Conservation (phyloP, 75 land plant species). For the Adiantum capillusveneris region DNA sequence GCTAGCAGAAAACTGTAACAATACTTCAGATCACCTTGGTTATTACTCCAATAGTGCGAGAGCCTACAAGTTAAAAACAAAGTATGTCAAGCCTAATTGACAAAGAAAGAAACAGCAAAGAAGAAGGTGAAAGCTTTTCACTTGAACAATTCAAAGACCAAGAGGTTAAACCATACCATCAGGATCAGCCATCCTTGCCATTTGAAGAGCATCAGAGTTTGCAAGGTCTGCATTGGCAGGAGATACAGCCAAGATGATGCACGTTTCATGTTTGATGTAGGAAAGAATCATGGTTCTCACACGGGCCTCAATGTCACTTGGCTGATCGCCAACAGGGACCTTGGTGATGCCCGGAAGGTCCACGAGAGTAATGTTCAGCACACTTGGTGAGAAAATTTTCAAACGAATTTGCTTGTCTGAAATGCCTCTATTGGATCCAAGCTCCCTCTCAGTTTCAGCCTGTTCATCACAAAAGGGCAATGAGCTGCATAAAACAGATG, state of each 20-base stretch:
- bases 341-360: slow-evolving; percentile 91
- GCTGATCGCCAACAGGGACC: slow-evolving; percentile 89
- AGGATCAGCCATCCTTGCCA: slow-evolving; percentile 91
- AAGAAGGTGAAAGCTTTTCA: not conserved
- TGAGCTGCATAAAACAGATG: not conserved
- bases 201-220: slow-evolving; percentile 95
- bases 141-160: slow-evolving; percentile 3
- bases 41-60: slow-evolving; percentile 88
- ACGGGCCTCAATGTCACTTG: slow-evolving; percentile 81
- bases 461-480: slow-evolving; percentile 9
- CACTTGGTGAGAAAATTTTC: slow-evolving; percentile 77
- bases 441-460: slow-evolving; percentile 85
- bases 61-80: slow-evolving; percentile 35
- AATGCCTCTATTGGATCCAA: slow-evolving; percentile 77
- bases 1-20: not conserved
- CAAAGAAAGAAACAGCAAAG: not conserved
- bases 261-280: slow-evolving; percentile 73
- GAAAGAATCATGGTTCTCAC: slow-evolving; percentile 86
- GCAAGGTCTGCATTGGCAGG: slow-evolving; percentile 94
- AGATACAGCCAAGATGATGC: slow-evolving; percentile 80
- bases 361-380: slow-evolving; percentile 82
- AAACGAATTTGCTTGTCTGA: slow-evolving; percentile 83
- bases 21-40: slow-evolving; percentile 50
- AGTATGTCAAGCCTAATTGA: too few relatives aligned
- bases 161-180: slow-evolving; percentile 58